Conservation (phyloP, 257 asterid species). For the Cordia subcordata region DNA sequence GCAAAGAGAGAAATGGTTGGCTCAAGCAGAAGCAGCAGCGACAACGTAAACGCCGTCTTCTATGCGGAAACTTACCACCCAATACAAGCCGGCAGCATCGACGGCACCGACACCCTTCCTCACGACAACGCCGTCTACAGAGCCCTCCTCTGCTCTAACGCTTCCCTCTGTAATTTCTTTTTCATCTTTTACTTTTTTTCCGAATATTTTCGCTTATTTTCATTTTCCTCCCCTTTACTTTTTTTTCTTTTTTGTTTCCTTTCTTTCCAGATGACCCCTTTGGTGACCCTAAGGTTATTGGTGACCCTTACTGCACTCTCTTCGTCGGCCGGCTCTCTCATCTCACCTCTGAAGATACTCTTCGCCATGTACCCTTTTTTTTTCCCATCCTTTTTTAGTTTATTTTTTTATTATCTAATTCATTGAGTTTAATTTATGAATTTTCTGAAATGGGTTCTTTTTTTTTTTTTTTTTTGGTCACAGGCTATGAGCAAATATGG, state of each 20-base stretch:
- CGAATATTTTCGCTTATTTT: neutral
- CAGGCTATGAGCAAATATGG: conserved; percentile 87
- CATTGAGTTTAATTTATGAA: neutral
- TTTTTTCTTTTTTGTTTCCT: neutral
- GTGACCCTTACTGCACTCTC: conserved; percentile 86
- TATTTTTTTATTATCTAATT: neutral
- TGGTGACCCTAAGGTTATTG: conserved; percentile 76
- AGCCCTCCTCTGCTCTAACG: conserved; percentile 86
- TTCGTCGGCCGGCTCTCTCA: conserved; percentile 85
- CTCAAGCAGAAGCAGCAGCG: conserved; percentile 1
- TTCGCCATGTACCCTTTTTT: conserved; percentile 48
- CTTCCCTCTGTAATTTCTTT: conserved; percentile 58
- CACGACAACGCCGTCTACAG: conserved; percentile 85
- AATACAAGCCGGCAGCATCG: conserved; percentile 96
- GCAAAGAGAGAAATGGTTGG: neutral
- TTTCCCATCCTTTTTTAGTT: neutral
- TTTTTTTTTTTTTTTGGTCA: conserved; percentile 4
- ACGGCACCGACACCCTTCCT: conserved; percentile 82
- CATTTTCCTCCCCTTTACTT: neutral
- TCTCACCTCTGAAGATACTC: conserved; percentile 71
- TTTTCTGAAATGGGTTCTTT: conserved; percentile 12
- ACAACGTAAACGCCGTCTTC: conserved; percentile 59
- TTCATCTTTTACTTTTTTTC: neutral
- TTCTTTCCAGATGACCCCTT: conserved; percentile 72
- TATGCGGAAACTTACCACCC: conserved; percentile 85